Evolutionary conservation across 1,284 basidiomycete species (phyloP).

Genomic region (Rhodotorula mucilaginosa): DNA sequence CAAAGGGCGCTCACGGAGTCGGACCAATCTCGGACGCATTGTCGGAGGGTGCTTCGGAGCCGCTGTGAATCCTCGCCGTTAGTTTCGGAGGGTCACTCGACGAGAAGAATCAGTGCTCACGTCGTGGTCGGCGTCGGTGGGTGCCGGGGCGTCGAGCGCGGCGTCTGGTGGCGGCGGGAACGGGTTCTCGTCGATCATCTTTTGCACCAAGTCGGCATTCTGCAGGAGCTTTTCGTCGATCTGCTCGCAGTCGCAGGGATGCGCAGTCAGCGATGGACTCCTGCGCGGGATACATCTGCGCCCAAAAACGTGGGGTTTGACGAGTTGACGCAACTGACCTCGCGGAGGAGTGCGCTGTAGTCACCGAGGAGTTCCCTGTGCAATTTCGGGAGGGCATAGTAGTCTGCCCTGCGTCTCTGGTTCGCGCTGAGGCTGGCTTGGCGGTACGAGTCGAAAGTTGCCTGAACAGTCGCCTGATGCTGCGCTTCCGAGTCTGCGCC

Average conservation of each 20-base stretch:
- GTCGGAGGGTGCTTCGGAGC: conserved; percentile 80
- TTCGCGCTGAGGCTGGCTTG: conserved; percentile 20
- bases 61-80: conserved; percentile 74
- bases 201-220: conserved; percentile 22
- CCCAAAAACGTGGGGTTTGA: too few relatives aligned
- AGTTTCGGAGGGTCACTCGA: too few relatives aligned
- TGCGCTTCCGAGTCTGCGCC: conserved; percentile 26
- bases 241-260: background rate
- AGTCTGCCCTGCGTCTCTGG: conserved; percentile 31
- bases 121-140: conserved; percentile 38
- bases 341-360: conserved; percentile 20
- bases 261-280: background rate
- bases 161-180: conserved; percentile 34
- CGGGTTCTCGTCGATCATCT: conserved; percentile 23
- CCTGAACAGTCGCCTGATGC: conserved; percentile 46
- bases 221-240: conserved; percentile 22
- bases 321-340: conserved; percentile 3
- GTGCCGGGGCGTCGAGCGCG: conserved; percentile 18
- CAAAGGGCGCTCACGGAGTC: conserved; percentile 58
- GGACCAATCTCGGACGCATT: conserved; percentile 88
- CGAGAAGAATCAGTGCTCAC: background rate
- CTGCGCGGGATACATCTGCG: background rate
- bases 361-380: conserved; percentile 29
- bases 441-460: conserved; percentile 47
- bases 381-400: conserved; percentile 18